Percentiles rank a stretch among this genome's conserved stretches.
Conservation (phyloP, 2,329 filamentous ascomycete species). For the Calycina marina region DNA sequence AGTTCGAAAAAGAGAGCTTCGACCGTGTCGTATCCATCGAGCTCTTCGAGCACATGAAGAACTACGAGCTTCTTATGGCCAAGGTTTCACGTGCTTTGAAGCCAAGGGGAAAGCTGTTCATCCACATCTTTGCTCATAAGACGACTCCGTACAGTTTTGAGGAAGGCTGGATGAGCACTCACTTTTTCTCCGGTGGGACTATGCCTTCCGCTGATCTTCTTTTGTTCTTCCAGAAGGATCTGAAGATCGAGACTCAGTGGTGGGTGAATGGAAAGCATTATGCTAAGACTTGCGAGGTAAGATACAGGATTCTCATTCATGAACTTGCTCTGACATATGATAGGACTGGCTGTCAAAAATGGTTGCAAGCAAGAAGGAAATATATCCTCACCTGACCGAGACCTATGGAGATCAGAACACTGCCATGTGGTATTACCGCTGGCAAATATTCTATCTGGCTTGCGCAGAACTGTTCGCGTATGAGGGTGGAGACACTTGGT, state of each 20-base stretch:
- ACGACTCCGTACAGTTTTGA: slow-evolving; percentile 56
- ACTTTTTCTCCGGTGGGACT: slow-evolving; percentile 61
- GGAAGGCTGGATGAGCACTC: slow-evolving; percentile 57
- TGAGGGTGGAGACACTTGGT: slow-evolving; percentile 50
- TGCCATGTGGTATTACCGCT: slow-evolving; percentile 50
- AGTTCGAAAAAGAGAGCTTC: slow-evolving; percentile 41
- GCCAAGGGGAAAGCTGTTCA: slow-evolving; percentile 50
- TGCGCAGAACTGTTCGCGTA: slow-evolving; percentile 56
- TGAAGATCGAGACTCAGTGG: slow-evolving; percentile 49
- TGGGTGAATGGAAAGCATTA: slow-evolving; percentile 58
- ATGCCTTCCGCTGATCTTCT: slow-evolving; percentile 56
- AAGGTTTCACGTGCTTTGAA: slow-evolving; percentile 46
- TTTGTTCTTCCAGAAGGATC: slow-evolving; percentile 49
- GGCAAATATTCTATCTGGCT: slow-evolving; percentile 60
- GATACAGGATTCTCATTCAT: slow-evolving; percentile 10
- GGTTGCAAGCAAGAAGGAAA: slow-evolving; percentile 39
- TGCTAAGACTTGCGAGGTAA: slow-evolving; percentile 52
- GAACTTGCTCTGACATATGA: slow-evolving; percentile 4
- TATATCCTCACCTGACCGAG: slow-evolving; percentile 49
- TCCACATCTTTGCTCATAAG: slow-evolving; percentile 53
- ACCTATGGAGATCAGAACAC: slow-evolving; percentile 49
- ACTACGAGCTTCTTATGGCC: slow-evolving; percentile 51
- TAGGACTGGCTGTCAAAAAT: slow-evolving; percentile 49
- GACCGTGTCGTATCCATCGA: slow-evolving; percentile 55
- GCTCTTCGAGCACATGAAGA: slow-evolving; percentile 25